These are phyloP conservation scores for Rubia peregrina DNA, from an alignment of 305 asterid genomes.

Conservation along the genomic window DNA sequence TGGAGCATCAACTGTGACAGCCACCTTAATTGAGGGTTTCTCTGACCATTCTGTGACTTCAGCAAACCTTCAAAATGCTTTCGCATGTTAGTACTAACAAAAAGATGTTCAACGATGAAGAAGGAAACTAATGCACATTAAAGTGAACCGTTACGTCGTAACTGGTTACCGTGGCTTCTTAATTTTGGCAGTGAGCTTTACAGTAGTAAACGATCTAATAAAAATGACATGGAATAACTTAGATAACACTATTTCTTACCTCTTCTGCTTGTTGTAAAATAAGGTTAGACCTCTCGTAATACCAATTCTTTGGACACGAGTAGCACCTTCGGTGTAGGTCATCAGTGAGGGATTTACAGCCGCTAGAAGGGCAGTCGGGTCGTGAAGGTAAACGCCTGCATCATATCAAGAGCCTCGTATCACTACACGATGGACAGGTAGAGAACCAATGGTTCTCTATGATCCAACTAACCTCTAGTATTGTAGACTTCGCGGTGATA, in stretches of 20 bases:
- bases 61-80: conserved; percentile 43
- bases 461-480: conserved; percentile 55
- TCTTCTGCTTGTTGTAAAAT: conserved; percentile 77
- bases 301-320: conserved; percentile 82
- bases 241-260: conserved; percentile 31
- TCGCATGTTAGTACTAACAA: not conserved
- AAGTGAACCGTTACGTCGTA: too few relatives aligned
- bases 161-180: too few relatives aligned
- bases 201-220: not conserved
- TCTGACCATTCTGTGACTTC: conserved; percentile 80
- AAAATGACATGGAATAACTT: not conserved
- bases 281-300: conserved; percentile 79
- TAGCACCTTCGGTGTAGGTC: conserved; percentile 78
- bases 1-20: conserved; percentile 89
- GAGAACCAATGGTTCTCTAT: conserved; percentile 3
- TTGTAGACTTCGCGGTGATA: conserved; percentile 82
- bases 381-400: conserved; percentile 94
- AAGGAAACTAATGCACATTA: not conserved
- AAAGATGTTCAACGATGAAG: not conserved
- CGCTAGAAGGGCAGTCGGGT: conserved; percentile 85
- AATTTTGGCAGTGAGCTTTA: not conserved
- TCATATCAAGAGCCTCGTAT: conserved; percentile 15
- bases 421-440: conserved; percentile 5
- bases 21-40: conserved; percentile 83
- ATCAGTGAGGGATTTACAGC: conserved; percentile 78